Conservation (phyloP, 257 asterid species). For the Ocimum tenuiflorum region DNA sequence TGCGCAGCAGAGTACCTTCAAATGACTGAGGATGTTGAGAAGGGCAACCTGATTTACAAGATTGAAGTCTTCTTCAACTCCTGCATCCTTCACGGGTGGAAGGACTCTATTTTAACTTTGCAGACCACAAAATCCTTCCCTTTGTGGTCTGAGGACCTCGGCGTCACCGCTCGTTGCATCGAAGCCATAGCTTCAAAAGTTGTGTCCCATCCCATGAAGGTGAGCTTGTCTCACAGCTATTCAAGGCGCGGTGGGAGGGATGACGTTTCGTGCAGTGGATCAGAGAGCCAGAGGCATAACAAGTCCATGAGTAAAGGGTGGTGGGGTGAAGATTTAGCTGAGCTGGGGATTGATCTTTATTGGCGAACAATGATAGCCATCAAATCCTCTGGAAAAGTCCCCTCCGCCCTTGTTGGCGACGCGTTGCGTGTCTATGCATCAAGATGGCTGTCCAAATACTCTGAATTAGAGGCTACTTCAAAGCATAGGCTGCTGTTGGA, state of each 20-base stretch:
- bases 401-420: conserved; percentile 56
- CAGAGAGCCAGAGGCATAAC: conserved; percentile 39
- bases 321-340: conserved; percentile 92
- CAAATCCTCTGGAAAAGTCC: conserved; percentile 64
- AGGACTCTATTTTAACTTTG: conserved; percentile 59
- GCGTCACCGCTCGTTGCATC: conserved; percentile 57
- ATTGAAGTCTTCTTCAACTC: conserved; percentile 71
- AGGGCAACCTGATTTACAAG: conserved; percentile 66
- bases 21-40: conserved; percentile 86
- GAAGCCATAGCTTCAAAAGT: conserved; percentile 60
- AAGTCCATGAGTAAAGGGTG: conserved; percentile 37
- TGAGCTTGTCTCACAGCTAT: conserved; percentile 47
- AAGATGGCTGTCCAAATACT: conserved; percentile 55
- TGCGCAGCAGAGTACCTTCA: conserved; percentile 81
- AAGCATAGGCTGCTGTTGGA: conserved; percentile 65
- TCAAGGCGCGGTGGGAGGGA: conserved; percentile 55
- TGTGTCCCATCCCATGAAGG: conserved; percentile 48
- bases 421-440: conserved; percentile 69
- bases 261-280: conserved; percentile 48
- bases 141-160: conserved; percentile 57
- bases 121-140: conserved; percentile 59
- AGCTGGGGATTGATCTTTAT: conserved; percentile 70
- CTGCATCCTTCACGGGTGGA: conserved; percentile 79
- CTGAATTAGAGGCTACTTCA: conserved; percentile 28
- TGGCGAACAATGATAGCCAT: conserved; percentile 83